Evolutionary conservation across 192 early-diverging fungal species (phyloP).

Genomic region (Gaertneriomyces semiglobifer): DNA sequence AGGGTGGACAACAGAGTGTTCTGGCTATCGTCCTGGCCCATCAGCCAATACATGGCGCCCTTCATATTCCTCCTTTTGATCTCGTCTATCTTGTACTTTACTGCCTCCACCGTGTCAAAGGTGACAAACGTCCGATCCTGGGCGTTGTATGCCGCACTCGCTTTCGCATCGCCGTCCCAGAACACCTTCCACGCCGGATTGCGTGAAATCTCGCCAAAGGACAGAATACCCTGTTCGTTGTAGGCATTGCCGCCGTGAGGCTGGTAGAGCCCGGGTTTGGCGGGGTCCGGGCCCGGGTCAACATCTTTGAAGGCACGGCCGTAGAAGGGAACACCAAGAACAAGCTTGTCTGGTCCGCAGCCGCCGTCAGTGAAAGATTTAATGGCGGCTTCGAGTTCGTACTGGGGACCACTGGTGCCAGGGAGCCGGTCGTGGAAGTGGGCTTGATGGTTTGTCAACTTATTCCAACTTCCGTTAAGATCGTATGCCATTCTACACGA

Average conservation of each 20-base stretch:
- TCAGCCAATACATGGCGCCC: slow-evolving; percentile 8
- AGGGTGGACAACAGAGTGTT: slow-evolving; percentile 6
- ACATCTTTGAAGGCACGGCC: slow-evolving; percentile 10
- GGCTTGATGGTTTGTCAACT: slow-evolving; percentile 35
- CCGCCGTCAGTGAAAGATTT: slow-evolving; percentile 22
- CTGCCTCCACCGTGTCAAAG: slow-evolving; percentile 20
- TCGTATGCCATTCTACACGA: slow-evolving; percentile 33
- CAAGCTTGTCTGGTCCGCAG: slow-evolving; percentile 21
- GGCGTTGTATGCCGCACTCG: slow-evolving; percentile 28
- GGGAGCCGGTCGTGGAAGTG: slow-evolving; percentile 30
- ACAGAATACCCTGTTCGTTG: neutral
- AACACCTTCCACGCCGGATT: slow-evolving; percentile 13
- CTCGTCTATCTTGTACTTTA: slow-evolving; percentile 6
- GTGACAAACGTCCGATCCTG: slow-evolving; percentile 15
- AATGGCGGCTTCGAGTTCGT: slow-evolving; percentile 25
- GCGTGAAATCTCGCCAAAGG: slow-evolving; percentile 2
- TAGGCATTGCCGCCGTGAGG: neutral
- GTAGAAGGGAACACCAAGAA: slow-evolving; percentile 36
- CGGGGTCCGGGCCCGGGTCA: neutral
- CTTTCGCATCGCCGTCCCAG: slow-evolving; percentile 32
- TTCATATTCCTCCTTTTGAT: slow-evolving; percentile 6
- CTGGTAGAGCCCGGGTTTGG: neutral
- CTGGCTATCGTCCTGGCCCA: slow-evolving; percentile 11
- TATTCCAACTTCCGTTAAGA: slow-evolving; percentile 33
- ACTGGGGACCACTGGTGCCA: slow-evolving; percentile 1